These are phyloP conservation scores for Cetraspora pellucida DNA, from an alignment of 192 early-diverging fungal genomes.

Conservation along the genomic window DNA sequence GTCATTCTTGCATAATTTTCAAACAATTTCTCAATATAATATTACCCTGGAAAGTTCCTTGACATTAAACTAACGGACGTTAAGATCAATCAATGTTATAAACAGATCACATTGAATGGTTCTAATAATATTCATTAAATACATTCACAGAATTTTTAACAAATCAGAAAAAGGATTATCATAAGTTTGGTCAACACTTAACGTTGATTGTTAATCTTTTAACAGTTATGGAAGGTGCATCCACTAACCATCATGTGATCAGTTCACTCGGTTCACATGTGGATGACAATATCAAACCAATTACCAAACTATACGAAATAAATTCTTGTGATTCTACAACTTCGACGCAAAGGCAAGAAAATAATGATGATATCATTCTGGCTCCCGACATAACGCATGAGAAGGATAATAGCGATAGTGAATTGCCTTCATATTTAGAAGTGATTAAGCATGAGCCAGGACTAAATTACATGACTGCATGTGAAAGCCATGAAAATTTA, in stretches of 20 bases:
- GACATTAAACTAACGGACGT: slow-evolving; percentile 8
- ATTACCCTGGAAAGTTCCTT: slow-evolving; percentile 11
- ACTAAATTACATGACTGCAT: background rate
- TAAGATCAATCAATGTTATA: background rate
- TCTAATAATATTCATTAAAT: background rate
- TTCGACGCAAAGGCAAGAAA: background rate
- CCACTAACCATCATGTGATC: too few relatives aligned
- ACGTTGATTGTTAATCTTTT: background rate
- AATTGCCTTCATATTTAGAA: slow-evolving; percentile 3
- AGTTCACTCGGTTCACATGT: too few relatives aligned
- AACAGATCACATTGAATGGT: background rate
- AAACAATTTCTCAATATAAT: slow-evolving; percentile 9
- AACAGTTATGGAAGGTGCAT: too few relatives aligned
- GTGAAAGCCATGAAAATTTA: slow-evolving; percentile 37
- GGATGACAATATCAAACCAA: too few relatives aligned
- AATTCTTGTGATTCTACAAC: too few relatives aligned
- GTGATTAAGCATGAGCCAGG: background rate
- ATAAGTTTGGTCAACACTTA: too few relatives aligned
- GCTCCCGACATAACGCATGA: background rate
- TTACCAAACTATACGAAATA: too few relatives aligned
- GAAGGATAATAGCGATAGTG: background rate
- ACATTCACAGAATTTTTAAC: background rate
- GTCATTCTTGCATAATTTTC: background rate
- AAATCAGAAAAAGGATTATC: too few relatives aligned
- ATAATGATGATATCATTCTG: background rate